These are phyloP conservation scores for Boletales sp. DNA, from an alignment of 768 basidiomycete genomes.

Conservation along the genomic window DNA sequence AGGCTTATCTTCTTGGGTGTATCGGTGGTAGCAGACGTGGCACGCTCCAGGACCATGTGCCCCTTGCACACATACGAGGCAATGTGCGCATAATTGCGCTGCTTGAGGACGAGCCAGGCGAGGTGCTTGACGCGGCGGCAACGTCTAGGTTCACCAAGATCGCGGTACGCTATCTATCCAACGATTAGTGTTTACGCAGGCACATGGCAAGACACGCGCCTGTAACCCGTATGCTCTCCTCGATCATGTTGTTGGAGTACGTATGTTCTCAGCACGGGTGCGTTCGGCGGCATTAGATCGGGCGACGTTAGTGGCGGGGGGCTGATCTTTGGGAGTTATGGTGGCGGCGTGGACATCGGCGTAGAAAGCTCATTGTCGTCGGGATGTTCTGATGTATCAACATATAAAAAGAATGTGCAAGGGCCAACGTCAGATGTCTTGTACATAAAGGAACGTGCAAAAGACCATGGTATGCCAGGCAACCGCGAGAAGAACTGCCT, in stretches of 20 bases:
- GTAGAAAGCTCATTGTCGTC: conserved; percentile 68
- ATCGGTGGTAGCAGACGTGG: conserved; percentile 17
- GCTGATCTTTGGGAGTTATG: conserved; percentile 31
- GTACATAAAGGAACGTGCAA: conserved; percentile 77
- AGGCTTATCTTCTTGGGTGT: conserved; percentile 46
- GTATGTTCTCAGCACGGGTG: conserved; percentile 88
- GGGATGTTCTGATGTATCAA: background rate
- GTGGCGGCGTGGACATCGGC: conserved; percentile 43
- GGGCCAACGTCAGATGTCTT: conserved; percentile 81
- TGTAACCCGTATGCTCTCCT: conserved; percentile 79
- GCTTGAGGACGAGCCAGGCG: conserved; percentile 74
- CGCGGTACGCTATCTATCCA: conserved; percentile 81
- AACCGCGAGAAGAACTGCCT: conserved; percentile 92
- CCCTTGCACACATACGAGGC: conserved; percentile 94
- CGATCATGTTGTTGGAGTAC: conserved; percentile 87
- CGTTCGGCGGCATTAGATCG: conserved; percentile 67
- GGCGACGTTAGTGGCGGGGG: conserved; percentile 39
- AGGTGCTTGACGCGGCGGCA: background rate
- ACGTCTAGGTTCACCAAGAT: conserved; percentile 55
- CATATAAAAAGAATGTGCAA: conserved; percentile 44
- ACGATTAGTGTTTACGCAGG: background rate
- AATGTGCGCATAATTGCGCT: conserved; percentile 81
- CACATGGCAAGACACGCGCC: conserved; percentile 38
- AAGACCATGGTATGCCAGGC: conserved; percentile 92
- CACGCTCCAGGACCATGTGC: conserved; percentile 79